Percentiles rank a stretch among this genome's conserved stretches.
Conservation (phyloP, 2,329 filamentous ascomycete genomes). For the Corynespora cassiicola region DNA sequence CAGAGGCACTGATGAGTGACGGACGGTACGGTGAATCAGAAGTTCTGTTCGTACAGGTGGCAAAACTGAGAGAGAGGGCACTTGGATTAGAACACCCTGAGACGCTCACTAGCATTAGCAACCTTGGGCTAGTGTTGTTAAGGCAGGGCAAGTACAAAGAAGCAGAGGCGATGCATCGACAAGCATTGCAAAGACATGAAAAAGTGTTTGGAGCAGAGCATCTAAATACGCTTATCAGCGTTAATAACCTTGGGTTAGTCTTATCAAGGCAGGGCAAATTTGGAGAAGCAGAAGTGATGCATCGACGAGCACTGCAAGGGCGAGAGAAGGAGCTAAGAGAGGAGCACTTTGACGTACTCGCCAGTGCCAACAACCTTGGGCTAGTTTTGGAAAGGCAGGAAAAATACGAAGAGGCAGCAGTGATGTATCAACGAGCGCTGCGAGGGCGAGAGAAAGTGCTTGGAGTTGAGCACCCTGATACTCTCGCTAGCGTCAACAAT, state of each 20-base stretch:
- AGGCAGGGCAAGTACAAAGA: constrained; percentile 3
- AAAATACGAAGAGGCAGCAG: neutral
- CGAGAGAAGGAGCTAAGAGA: constrained; percentile 1
- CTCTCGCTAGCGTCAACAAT: constrained; percentile 3
- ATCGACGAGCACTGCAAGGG: constrained; percentile 3
- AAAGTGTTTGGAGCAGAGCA: constrained; percentile 9
- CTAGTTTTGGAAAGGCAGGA: neutral
- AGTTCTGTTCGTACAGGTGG: constrained; percentile 11
- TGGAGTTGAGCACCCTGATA: neutral
- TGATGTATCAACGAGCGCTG: neutral
- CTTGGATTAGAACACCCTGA: constrained; percentile 8
- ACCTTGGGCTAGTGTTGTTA: constrained; percentile 1
- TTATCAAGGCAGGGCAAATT: constrained; percentile 5
- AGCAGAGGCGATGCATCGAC: constrained; percentile 9
- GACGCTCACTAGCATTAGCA: constrained; percentile 4
- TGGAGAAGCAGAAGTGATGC: constrained; percentile 5
- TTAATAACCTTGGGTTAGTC: constrained; percentile 7
- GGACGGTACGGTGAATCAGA: constrained; percentile 18
- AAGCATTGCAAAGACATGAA: constrained; percentile 21
- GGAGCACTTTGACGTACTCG: constrained; percentile 2
- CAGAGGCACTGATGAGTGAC: constrained; percentile 15
- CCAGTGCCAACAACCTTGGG: too few species aligned
- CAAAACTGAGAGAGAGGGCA: constrained; percentile 5
- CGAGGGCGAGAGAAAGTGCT: constrained; percentile 1
- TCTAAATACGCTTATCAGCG: constrained; percentile 14